Evolutionary conservation across 176 grass and related monocot genomes (phyloP).

Genomic region (Avena insularis): DNA sequence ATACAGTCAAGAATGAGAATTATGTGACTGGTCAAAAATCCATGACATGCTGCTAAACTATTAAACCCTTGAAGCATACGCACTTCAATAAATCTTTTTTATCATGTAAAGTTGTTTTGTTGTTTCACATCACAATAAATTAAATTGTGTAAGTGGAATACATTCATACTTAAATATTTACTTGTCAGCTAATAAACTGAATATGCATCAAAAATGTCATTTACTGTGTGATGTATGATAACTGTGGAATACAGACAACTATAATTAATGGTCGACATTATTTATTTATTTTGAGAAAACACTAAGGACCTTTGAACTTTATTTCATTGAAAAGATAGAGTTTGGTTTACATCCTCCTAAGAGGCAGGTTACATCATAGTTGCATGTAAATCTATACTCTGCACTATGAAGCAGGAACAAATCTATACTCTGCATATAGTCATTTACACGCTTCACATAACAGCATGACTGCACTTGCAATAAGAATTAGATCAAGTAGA

Average conservation of each 20-base stretch:
- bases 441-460: background rate
- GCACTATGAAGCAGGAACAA: background rate
- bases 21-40: background rate
- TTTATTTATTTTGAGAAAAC: no score
- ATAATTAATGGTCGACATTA: background rate
- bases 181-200: conserved; percentile 7
- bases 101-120: background rate
- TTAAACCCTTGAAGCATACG: conserved; percentile 24
- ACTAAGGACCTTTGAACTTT: no score
- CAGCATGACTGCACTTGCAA: background rate
- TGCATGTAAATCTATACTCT: no score
- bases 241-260: background rate
- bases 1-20: background rate
- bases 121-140: background rate
- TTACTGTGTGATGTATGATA: background rate
- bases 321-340: no score
- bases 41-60: background rate
- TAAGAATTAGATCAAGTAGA: background rate
- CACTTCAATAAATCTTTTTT: conserved; percentile 21
- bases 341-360: no score
- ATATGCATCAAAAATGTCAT: conserved; percentile 7
- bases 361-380: no score
- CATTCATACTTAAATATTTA: background rate
- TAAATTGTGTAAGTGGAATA: background rate
- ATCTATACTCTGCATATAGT: background rate